Conservation (phyloP, 192 early-diverging fungal species). For the Entomortierella lignicola region DNA sequence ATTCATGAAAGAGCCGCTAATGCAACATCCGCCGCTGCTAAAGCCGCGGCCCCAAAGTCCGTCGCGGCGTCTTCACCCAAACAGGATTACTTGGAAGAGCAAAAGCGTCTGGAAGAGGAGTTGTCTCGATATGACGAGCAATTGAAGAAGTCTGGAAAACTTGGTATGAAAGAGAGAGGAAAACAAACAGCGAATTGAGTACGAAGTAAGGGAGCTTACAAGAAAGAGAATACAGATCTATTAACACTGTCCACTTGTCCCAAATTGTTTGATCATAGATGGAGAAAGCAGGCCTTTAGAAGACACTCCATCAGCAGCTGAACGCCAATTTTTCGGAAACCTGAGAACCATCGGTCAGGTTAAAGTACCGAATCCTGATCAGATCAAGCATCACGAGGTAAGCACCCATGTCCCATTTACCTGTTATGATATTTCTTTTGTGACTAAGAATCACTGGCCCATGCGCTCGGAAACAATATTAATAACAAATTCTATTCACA, state of each 20-base stretch:
- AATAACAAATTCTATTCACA: neutral
- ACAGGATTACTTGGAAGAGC: constrained; percentile 39
- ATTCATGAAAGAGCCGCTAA: constrained; percentile 28
- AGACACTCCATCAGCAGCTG: constrained; percentile 48
- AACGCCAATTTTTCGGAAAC: constrained; percentile 54
- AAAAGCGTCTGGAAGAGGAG: constrained; percentile 33
- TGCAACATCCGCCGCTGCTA: constrained; percentile 15
- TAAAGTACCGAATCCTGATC: constrained; percentile 32
- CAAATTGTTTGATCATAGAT: constrained; percentile 7
- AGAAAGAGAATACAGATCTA: neutral
- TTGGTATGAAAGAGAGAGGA: constrained; percentile 8
- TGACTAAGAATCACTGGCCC: no score
- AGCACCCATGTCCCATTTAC: neutral
- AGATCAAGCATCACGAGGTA: constrained; percentile 51
- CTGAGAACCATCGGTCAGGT: constrained; percentile 42
- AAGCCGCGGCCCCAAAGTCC: neutral
- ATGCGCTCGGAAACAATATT: no score
- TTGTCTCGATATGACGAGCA: constrained; percentile 34
- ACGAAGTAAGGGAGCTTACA: no score
- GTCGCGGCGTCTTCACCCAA: constrained; percentile 21
- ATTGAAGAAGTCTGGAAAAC: constrained; percentile 16
- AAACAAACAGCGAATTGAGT: no score
- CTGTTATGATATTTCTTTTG: neutral
- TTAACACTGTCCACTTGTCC: no score
- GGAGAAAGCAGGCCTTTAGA: constrained; percentile 40